These are phyloP conservation scores for Fusarium torulosum DNA, from an alignment of 2,329 filamentous ascomycete genomes.

Conservation along the genomic window DNA sequence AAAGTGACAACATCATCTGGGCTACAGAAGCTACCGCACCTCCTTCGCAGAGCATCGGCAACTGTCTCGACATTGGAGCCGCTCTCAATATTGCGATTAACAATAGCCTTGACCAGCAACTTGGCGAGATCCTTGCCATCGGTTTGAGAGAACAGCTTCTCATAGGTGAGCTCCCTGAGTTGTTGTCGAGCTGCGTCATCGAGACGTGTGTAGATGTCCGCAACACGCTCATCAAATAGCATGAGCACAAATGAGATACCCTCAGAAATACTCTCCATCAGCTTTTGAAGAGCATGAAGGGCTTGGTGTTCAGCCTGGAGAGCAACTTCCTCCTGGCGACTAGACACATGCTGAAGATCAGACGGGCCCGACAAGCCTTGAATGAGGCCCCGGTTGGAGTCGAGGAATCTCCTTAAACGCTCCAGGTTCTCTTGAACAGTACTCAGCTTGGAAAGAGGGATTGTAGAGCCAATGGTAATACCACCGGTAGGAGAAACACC, in stretches of 20 bases:
- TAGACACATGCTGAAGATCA: conserved; percentile 80
- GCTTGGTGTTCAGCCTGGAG: conserved; percentile 95
- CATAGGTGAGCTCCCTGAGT: conserved; percentile 84
- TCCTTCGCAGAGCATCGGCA: conserved; percentile 89
- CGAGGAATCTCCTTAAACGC: conserved; percentile 83
- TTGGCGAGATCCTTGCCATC: conserved; percentile 91
- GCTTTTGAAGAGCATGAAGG: conserved; percentile 83
- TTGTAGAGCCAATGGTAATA: conserved; percentile 73
- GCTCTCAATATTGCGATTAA: conserved; percentile 96
- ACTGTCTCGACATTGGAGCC: conserved; percentile 98
- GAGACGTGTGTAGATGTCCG: conserved; percentile 85
- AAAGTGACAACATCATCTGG: conserved; percentile 98
- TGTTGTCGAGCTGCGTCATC: conserved; percentile 76
- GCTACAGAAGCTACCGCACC: conserved; percentile 97
- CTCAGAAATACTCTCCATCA: conserved; percentile 93
- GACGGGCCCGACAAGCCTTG: conserved; percentile 94
- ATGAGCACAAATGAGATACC: conserved; percentile 97
- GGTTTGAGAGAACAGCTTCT: conserved; percentile 83
- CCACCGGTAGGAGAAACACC: conserved; percentile 67
- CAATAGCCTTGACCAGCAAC: conserved; percentile 95
- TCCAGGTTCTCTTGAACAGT: conserved; percentile 84
- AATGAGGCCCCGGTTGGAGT: conserved; percentile 89
- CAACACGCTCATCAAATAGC: conserved; percentile 91
- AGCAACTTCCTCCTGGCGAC: conserved; percentile 90
- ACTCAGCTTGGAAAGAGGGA: conserved; percentile 76